phyloP scores from a whole-genome alignment of 2,329 filamentous ascomycete species.

The Talaromyces verruculosus region DNA sequence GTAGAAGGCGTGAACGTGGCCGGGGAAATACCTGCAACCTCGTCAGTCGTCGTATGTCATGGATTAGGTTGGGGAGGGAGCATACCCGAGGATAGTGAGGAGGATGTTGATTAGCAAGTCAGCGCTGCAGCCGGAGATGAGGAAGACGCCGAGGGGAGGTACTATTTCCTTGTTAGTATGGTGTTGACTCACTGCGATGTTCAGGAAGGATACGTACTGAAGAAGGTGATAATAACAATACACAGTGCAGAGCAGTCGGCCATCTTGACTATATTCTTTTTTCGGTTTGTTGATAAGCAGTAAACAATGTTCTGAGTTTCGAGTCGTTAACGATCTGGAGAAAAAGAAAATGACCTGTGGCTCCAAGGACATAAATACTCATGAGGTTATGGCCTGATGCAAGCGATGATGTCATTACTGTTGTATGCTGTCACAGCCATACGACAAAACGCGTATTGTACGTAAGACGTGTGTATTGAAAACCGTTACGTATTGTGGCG shows the following conservation, averaged over 20 bases:
- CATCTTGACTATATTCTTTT: conserved; percentile 14
- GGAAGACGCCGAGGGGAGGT: conserved; percentile 64
- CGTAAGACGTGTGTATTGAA: background rate
- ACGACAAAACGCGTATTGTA: background rate
- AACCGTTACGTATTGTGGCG: background rate
- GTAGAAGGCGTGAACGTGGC: conserved; percentile 79
- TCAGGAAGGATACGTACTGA: conserved; percentile 35
- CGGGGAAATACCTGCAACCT: conserved; percentile 64
- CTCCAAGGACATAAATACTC: background rate
- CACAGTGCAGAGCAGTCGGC: conserved; percentile 20
- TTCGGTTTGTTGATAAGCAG: background rate
- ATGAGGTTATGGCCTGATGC: background rate
- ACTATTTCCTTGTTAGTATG: conserved; percentile 47
- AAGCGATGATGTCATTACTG: conserved; percentile 8
- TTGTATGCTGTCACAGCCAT: background rate
- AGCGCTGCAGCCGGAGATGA: conserved; percentile 64
- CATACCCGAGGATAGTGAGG: conserved; percentile 64
- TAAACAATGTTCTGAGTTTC: background rate
- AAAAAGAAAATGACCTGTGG: background rate
- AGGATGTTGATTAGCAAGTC: conserved; percentile 68
- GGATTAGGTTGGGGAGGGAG: conserved; percentile 11
- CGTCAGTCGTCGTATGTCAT: background rate
- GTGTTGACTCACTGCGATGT: background rate
- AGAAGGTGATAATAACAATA: conserved; percentile 49
- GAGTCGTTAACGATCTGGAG: background rate